Base-by-base conservation (phyloP, 2,329 filamentous ascomycete genomes). In the Onygenales sp. region DNA sequence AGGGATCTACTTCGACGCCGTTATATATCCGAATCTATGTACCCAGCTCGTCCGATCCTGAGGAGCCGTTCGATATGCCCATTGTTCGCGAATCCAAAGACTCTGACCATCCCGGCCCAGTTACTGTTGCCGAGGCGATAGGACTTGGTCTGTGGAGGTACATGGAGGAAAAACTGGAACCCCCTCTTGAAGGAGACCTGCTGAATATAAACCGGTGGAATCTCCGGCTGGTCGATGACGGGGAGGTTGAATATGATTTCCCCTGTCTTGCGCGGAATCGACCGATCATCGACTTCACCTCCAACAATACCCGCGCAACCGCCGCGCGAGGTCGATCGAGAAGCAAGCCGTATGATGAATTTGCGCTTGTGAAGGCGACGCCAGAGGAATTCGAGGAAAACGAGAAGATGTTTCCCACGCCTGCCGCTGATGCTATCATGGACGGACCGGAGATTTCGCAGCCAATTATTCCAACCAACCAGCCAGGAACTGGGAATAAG, bases 211-310 rank as follows among this genome's bases (percentile, higher is more conserved):
- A 85, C 59, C 72, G 75, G 55, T 85, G 82, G 82, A 79, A 80
- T 31, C 67, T 85, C 51, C 75, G 82, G n/a, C 84, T 85, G 77
- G 80, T 84, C 7, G 82, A 85, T 59, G 82, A 85, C 59, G 82
- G 80, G 5, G 82, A 85, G 61, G 78, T 85, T 2, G 82, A 85
- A 55, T 82, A 80, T 60, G 82, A 85, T 61, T 85, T 85, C 57
- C 81, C 82, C 5, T 75, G 82, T 0, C 67, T 85, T 35, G 75
- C 72, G 8, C 74, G 81, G 36, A 79, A 76, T 21, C 75, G 78
- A 58, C 77, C 80, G 0, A 75, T 85, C 52, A 75, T 76, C 3
- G 82, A 85, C 61, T 85, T 85, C 61, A 83, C 82, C 0, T 83
- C 80, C 2, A 85, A 85, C 68, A 85, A 85, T 64, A 84, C 83